Conservation (phyloP, 2,329 filamentous ascomycete species). For the Aspergillus nomiae region DNA sequence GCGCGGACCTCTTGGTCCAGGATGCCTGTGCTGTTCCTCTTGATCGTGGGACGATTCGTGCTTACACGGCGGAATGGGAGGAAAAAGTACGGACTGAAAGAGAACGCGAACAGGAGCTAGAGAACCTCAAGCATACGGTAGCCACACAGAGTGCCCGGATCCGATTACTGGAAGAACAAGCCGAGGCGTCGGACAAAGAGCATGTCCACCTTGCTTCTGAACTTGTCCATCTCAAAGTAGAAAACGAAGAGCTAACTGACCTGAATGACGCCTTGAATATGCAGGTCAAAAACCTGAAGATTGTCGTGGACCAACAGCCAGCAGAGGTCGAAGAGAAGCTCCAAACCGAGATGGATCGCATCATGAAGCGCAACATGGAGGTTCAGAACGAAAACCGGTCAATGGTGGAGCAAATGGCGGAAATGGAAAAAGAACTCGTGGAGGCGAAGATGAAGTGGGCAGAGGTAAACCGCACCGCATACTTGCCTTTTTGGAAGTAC, state of each 20-base stretch:
- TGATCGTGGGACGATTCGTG: conserved; percentile 76
- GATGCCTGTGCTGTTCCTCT: conserved; percentile 90
- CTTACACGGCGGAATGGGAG: conserved; percentile 87
- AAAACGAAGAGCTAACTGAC: conserved; percentile 86
- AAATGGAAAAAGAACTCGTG: conserved; percentile 91
- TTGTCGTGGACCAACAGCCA: conserved; percentile 86
- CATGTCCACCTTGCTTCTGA: conserved; percentile 90
- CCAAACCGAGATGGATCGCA: conserved; percentile 81
- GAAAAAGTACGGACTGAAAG: conserved; percentile 82
- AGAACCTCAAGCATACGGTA: conserved; percentile 69
- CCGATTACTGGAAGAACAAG: conserved; percentile 82
- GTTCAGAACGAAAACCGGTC: conserved; percentile 90
- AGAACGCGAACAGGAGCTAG: conserved; percentile 79
- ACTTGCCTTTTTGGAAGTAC: neutral
- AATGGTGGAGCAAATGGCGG: conserved; percentile 84
- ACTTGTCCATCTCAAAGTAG: conserved; percentile 86
- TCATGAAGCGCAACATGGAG: conserved; percentile 89
- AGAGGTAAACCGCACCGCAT: conserved; percentile 65
- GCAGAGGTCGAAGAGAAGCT: conserved; percentile 81
- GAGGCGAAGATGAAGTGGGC: conserved; percentile 93
- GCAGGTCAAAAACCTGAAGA: conserved; percentile 81
- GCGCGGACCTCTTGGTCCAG: conserved; percentile 87
- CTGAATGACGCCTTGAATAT: conserved; percentile 84
- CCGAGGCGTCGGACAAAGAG: conserved; percentile 85
- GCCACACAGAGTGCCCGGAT: conserved; percentile 70